phyloP scores from a whole-genome alignment of 139 green algal genomes.

The Chlamydomonas sp. region DNA sequence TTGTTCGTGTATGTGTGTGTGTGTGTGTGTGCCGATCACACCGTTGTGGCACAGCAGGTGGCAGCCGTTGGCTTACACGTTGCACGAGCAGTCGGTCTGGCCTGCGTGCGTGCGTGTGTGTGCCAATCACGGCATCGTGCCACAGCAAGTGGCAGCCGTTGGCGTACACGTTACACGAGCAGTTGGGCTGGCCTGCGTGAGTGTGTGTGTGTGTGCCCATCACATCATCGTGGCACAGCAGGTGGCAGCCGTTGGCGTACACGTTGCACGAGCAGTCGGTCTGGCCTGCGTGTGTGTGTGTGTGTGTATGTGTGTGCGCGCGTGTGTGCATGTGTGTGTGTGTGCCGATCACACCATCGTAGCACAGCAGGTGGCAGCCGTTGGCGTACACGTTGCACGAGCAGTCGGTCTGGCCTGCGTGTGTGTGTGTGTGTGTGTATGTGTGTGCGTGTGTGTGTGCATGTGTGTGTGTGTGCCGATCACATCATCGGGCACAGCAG shows the following conservation, averaged over 20 bases:
- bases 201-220: conserved; percentile 72
- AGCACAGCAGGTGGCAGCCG: conserved; percentile 64
- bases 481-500: conserved; percentile 80
- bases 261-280: conserved; percentile 85
- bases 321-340: too few species aligned
- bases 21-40: conserved; percentile 84
- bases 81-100: conserved; percentile 77
- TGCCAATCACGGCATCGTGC: conserved; percentile 90
- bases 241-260: conserved; percentile 65
- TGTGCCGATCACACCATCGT: conserved; percentile 91
- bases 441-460: conserved; percentile 80
- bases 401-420: conserved; percentile 69
- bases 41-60: conserved; percentile 79
- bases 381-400: conserved; percentile 79
- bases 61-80: conserved; percentile 68
- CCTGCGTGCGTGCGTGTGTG: too few species aligned
- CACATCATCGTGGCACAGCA: conserved; percentile 84
- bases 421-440: conserved; percentile 54
- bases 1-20: too few species aligned
- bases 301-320: conserved; percentile 63
- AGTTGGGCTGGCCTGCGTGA: conserved; percentile 69
- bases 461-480: too few species aligned
- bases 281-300: conserved; percentile 34
- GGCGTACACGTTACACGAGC: conserved; percentile 80
- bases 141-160: conserved; percentile 62